Evolutionary conservation across 257 asterid genomes (phyloP), one percentile per base, ranked within the genome.

Genomic region (Handroanthus guayacan): DNA sequence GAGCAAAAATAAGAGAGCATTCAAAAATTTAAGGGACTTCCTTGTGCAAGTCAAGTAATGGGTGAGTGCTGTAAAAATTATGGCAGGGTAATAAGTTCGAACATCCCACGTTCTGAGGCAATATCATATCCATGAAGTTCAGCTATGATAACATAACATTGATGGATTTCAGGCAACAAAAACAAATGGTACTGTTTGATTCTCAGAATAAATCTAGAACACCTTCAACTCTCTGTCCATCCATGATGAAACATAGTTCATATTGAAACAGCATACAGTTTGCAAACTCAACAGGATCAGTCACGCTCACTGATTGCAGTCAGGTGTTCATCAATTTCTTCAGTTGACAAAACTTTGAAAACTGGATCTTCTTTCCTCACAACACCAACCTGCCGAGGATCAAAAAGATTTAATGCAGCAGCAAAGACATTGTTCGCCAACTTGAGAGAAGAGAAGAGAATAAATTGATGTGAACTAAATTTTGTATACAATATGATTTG

Each of bases 291-390:
- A 60, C 37, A 14, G 60, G 71, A 51, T 88, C 80, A 95, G 85
- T 95, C 99, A 5, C 99, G 98, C 86, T 95, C 98, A 36, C 99
- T 95, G 80, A 95, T 95, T 56, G 99, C 96, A 41, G 98, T 92
- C 69, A 95, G 83, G 82, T 95, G 99, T 83, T 92, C 99, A 0
- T 95, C 99, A 34, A 95, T 91, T 89, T 91, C 98, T 73, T 95
- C 99, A 0, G 99, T 95, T 3, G 97, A 75, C 82, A 95, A 74
- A 44, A 87, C 96, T 84, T 86, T 88, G 78, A 95, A 95, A 75
- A 82, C 58, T 45, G 89, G 86, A 63, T 89, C 87, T 45, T 88
- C 99, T 84, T 88, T 82, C 84, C 84, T 85, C 90, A 95, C 97
- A 69, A 95, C 96, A 69, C 99, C 98, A 58, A 92, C 99, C 98